Evolutionary conservation across 768 basidiomycete species (phyloP).

Genomic region (Rhizopogon roseolus): DNA sequence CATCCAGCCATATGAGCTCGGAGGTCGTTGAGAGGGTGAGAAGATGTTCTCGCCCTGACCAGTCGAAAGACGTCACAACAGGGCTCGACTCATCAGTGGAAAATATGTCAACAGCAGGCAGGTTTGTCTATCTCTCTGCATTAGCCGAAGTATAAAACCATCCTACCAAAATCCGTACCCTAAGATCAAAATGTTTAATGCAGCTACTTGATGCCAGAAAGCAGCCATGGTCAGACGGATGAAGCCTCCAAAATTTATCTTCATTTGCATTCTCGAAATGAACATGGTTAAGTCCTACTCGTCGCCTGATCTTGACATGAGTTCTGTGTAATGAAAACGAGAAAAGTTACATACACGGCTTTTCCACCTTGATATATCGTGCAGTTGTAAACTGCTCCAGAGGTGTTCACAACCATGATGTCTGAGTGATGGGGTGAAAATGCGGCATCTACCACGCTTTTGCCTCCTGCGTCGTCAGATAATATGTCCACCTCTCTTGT

Average conservation of each 20-base stretch:
- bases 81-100: conserved; percentile 28
- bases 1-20: conserved; percentile 68
- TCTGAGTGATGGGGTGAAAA: conserved; percentile 28
- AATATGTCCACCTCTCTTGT: conserved; percentile 33
- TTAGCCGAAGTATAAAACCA: conserved; percentile 5
- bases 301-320: conserved; percentile 13
- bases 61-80: conserved; percentile 52
- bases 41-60: conserved; percentile 35
- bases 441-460: conserved; percentile 44
- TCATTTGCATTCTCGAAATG: background rate
- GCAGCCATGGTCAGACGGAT: conserved; percentile 33
- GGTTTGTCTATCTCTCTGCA: conserved; percentile 23
- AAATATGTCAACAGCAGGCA: conserved; percentile 28
- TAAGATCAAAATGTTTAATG: conserved; percentile 46
- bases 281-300: conserved; percentile 8
- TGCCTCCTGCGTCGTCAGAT: conserved; percentile 35
- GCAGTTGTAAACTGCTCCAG: conserved; percentile 48
- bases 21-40: conserved; percentile 56
- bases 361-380: conserved; percentile 31
- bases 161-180: conserved; percentile 38
- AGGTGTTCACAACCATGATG: conserved; percentile 42
- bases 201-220: conserved; percentile 43
- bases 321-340: background rate
- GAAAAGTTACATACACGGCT: conserved; percentile 35
- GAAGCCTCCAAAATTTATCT: conserved; percentile 52